Conservation (phyloP, 1,284 basidiomycete genomes). For the Pulveroboletus sp. region DNA sequence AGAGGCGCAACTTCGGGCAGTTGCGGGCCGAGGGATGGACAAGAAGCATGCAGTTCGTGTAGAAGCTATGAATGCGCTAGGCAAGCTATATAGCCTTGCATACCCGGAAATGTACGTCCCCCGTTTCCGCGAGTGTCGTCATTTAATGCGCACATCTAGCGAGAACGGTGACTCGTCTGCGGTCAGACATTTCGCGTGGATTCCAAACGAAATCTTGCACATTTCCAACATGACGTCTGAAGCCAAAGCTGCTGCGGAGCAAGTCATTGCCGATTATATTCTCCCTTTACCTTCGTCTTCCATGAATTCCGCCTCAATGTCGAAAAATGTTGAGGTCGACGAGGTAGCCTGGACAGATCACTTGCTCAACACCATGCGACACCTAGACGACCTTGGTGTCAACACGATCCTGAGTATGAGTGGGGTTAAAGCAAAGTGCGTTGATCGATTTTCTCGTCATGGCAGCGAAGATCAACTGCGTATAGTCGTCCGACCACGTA, state of each 20-base stretch:
- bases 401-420: conserved; percentile 63
- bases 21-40: conserved; percentile 80
- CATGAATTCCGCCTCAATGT: conserved; percentile 38
- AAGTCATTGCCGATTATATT: conserved; percentile 72
- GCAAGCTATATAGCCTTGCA: conserved; percentile 79
- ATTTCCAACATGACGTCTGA: conserved; percentile 54
- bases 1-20: conserved; percentile 56
- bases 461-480: not conserved
- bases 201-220: conserved; percentile 75
- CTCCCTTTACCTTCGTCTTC: conserved; percentile 71
- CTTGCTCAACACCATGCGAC: conserved; percentile 73
- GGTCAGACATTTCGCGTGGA: conserved; percentile 88
- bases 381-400: conserved; percentile 65
- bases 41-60: conserved; percentile 84
- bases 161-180: conserved; percentile 79
- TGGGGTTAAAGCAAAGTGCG: conserved; percentile 59
- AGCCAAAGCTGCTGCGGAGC: conserved; percentile 62
- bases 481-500: conserved; percentile 62
- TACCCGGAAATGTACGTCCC: conserved; percentile 85
- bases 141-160: conserved; percentile 44
- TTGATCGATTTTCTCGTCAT: not conserved
- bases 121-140: not conserved
- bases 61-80: conserved; percentile 80
- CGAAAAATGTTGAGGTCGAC: conserved; percentile 65
- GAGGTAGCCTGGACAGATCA: conserved; percentile 87